Base-by-base conservation (phyloP, 495 filamentous ascomycete genomes). In the Annulohypoxylon nitens region DNA sequence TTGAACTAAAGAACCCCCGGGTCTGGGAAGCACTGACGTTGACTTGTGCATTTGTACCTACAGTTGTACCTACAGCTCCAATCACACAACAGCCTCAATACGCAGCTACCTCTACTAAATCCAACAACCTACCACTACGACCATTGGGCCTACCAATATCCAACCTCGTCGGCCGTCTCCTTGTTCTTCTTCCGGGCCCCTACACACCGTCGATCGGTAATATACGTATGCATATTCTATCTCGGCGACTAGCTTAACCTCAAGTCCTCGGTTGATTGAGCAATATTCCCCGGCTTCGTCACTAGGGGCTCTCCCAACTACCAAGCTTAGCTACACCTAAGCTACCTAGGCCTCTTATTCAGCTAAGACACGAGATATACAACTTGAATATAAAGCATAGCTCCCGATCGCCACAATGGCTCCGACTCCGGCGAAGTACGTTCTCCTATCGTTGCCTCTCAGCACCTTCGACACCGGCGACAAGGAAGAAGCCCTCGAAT, bases 401-500 rank as follows among this genome's bases (percentile, higher is more conserved):
- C 61, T 68, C 16, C 39, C 37, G 2, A 62, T 33, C 51, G 63
- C 68, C 61, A 54, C 65, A 25, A 75, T 76, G 74, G 75, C 67
- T 34, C 72, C 74, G 61, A 83, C 82, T 77, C 75, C 81, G 67
- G 62, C 83, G 59, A 81, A 78, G 43, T 86, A 86, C 76, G 76
- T 79, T n/a, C 78, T 86, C 57, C 63, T 86, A 64, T 86, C 84
- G 61, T 79, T 86, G n/a, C 84, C 84, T 48, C 76, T 81, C 43
- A 80, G 81, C 37, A 82, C 82, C 69, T 84, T 85, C 71, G 83
- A 84, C 60, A 89, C 91, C 58, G 87, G 88, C 81, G 88, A 93
- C 83, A 83, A 87, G 70, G 91, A 97, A 76, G 95, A 97, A 79
- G 95, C 96, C 69, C 84, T 95, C 74, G 81, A 88, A 34, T 87